A percentile compares a stretch with the other conserved stretches of the same genome.
These are phyloP conservation scores for Cordyceps javanica DNA, from an alignment of 2,329 filamentous ascomycete genomes.

Conservation along the genomic window DNA sequence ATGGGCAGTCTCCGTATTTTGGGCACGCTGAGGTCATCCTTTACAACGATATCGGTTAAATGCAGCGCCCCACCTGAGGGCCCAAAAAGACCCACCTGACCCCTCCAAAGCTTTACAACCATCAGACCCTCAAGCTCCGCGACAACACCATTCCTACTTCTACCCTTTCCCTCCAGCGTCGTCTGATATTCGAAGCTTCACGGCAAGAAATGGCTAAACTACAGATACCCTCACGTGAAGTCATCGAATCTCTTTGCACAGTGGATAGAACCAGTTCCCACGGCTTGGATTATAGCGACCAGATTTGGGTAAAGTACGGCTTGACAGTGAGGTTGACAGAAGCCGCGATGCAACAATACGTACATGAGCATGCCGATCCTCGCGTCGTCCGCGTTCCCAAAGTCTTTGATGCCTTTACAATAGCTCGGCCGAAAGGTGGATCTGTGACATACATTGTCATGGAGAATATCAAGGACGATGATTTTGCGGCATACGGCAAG, in stretches of 20 bases:
- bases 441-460: slow-evolving; percentile 9
- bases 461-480: slow-evolving; percentile 9
- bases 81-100: neutral
- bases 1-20: too few relatives aligned
- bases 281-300: neutral
- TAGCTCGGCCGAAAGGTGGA: neutral
- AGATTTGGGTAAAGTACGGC: slow-evolving; percentile 9
- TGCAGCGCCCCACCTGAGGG: neutral
- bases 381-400: slow-evolving; percentile 8
- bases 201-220: neutral
- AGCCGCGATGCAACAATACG: slow-evolving; percentile 10
- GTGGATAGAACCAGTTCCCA: too few relatives aligned
- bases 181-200: neutral
- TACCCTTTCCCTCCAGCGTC: neutral
- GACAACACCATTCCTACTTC: neutral
- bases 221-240: neutral
- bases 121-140: neutral
- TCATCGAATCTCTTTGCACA: neutral
- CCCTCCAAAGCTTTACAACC: neutral
- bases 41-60: neutral
- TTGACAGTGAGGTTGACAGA: slow-evolving; percentile 1
- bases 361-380: slow-evolving; percentile 6
- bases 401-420: slow-evolving; percentile 5
- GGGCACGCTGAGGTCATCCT: neutral
- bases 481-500: neutral